Evolutionary conservation across 176 grass and related monocot genomes (phyloP), one percentile per base, ranked within the genome.

Genomic region (Bolboschoenus planiculmis): DNA sequence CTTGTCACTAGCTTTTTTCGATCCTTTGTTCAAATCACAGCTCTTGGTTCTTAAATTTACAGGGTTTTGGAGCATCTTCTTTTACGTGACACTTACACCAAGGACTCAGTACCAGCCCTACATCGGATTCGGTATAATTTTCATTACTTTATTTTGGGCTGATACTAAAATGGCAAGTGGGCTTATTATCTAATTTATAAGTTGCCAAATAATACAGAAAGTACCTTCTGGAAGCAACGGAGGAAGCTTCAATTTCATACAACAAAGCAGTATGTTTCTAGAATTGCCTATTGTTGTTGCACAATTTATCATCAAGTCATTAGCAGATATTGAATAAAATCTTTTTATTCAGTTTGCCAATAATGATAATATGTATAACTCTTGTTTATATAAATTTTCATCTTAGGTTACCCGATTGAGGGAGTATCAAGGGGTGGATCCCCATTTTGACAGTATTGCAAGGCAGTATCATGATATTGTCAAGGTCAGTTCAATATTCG

Each of bases 1-100:
- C 73, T 21, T 70, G 23, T 59, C 50, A 63, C 16, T 16, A 53
- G 63, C 3, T 85, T 44, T 58, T 73, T 73, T 39, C 4, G 27
- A 26, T 73, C 10, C 43, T 37, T 84, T 0, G 16, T 59, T 74
- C 4, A 82, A 40, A 86, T 16, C 68, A n/a, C 72, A 16, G 35
- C 13, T 58, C 62, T 88, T 40, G 13, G 18, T 65, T 31, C 24
- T 54, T 61, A 54, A 85, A 82, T 11, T 85, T 78, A 10, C 78
- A 98, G 95, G 79, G 93, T 95, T 87, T 86, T 98, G 56, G 95
- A 98, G 84, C 90, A 98, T 85, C 92, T 95, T 90, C 92, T 98
- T 31, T 83, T 98, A 86, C 96, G 96, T 55, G 96, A 98, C 40
- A 98, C 96, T 79, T 98, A 98, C 70, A 98, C 96, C 16, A 98